Percentiles rank a stretch among this genome's conserved stretches.
phyloP scores from a whole-genome alignment of 139 green algal species.

The Asterochloris erici region DNA sequence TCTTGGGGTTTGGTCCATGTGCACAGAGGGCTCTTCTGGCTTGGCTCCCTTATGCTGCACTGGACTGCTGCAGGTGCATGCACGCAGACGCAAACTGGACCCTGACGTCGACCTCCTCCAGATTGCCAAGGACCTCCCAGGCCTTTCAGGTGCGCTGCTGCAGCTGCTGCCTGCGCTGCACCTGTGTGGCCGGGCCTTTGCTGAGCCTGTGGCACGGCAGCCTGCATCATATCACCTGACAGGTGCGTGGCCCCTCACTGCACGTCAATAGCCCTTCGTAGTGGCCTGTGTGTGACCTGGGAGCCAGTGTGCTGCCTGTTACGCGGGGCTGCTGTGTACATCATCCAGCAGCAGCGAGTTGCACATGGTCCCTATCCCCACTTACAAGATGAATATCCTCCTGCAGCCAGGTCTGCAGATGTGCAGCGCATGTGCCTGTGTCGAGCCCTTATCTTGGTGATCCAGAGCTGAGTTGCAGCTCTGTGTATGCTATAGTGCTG shows the following conservation, averaged over 20 bases:
- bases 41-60: no score
- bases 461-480: no score
- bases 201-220: not conserved
- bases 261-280: no score
- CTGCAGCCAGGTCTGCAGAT: not conserved
- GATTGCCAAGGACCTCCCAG: conserved; percentile 87
- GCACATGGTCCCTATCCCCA: not conserved
- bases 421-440: not conserved
- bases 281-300: no score
- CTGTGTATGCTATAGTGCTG: not conserved
- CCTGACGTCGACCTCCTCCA: conserved; percentile 83
- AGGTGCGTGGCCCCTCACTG: no score
- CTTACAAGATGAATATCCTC: not conserved
- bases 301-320: no score
- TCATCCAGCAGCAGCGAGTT: no score
- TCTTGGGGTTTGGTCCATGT: no score
- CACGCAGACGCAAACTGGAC: conserved; percentile 49
- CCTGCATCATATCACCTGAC: not conserved
- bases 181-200: not conserved
- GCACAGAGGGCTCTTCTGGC: no score
- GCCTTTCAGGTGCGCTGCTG: conserved; percentile 49
- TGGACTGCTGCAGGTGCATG: conserved; percentile 49
- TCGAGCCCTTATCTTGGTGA: not conserved
- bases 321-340: no score
- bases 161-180: not conserved